Evolutionary conservation across 2,329 filamentous ascomycete species (phyloP).

Genomic region (Thelonectria blattea): DNA sequence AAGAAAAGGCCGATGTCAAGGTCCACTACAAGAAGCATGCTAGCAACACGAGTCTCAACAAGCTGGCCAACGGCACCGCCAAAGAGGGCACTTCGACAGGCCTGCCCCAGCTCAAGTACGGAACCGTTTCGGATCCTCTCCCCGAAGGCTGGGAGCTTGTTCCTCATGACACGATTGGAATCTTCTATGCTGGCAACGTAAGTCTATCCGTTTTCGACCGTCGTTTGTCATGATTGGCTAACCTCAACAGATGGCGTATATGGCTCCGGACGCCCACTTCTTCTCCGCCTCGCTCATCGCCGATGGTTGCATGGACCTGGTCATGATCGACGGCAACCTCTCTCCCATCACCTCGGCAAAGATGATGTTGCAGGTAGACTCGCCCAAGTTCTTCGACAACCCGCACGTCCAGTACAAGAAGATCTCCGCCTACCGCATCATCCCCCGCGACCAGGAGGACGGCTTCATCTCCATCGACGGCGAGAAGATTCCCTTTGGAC

Average conservation of each 20-base stretch:
- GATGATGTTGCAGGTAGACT: conserved; percentile 74
- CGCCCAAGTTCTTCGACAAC: conserved; percentile 79
- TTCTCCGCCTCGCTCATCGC: conserved; percentile 82
- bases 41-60: conserved; percentile 40
- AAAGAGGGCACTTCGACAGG: conserved; percentile 50
- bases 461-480: conserved; percentile 96
- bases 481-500: conserved; percentile 83
- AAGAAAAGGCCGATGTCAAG: conserved; percentile 75
- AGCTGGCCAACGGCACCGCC: conserved; percentile 30
- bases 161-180: conserved; percentile 80
- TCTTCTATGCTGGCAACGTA: conserved; percentile 91
- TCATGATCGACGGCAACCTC: conserved; percentile 80
- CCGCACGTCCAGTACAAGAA: conserved; percentile 82
- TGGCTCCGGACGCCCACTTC: conserved; percentile 87
- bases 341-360: conserved; percentile 68
- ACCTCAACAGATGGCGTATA: conserved; percentile 75
- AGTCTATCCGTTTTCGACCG: conserved; percentile 39
- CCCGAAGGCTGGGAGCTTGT: conserved; percentile 78
- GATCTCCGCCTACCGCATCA: conserved; percentile 84
- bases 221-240: conserved; percentile 22
- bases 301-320: conserved; percentile 85
- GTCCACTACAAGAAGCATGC: conserved; percentile 68
- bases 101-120: conserved; percentile 77
- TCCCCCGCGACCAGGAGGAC: conserved; percentile 71
- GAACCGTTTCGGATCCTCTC: conserved; percentile 77